A percentile compares a stretch with the other conserved stretches of the same genome.
Evolutionary conservation across 2,329 filamentous ascomycete species (phyloP).

Genomic region (Dryadomyces sulphureus): DNA sequence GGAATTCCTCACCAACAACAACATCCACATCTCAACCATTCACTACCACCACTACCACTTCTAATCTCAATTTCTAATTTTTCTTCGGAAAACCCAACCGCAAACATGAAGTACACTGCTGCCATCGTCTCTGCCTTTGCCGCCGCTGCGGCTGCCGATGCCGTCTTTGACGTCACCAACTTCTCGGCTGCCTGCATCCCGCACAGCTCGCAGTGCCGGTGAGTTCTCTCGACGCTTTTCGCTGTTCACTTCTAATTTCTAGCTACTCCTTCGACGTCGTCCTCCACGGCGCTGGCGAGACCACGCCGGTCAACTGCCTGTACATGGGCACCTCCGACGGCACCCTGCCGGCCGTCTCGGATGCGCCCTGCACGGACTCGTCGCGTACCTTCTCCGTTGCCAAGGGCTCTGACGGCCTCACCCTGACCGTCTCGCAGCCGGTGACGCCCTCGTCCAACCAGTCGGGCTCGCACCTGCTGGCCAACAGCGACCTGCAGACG

Average conservation of each 20-base stretch:
- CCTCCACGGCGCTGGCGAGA: neutral
- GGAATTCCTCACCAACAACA: neutral
- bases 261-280: conserved; percentile 1
- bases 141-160: neutral
- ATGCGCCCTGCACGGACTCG: neutral
- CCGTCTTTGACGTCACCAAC: neutral
- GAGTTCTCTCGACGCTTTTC: neutral
- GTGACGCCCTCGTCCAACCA: neutral
- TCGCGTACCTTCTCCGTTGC: neutral
- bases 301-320: neutral
- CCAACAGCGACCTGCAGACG: neutral
- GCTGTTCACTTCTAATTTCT: neutral
- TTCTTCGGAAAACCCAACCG: neutral
- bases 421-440: neutral
- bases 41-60: neutral
- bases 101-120: neutral
- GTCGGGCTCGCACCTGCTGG: neutral
- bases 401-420: neutral
- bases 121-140: conserved; percentile 1
- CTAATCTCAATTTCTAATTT: neutral
- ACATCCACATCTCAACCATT: neutral
- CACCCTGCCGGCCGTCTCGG: neutral
- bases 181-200: conserved; percentile 1
- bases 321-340: neutral
- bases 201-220: conserved; percentile 1